Base-by-base conservation (phyloP, 1,284 basidiomycete genomes). In the Meira miltonrushii region DNA sequence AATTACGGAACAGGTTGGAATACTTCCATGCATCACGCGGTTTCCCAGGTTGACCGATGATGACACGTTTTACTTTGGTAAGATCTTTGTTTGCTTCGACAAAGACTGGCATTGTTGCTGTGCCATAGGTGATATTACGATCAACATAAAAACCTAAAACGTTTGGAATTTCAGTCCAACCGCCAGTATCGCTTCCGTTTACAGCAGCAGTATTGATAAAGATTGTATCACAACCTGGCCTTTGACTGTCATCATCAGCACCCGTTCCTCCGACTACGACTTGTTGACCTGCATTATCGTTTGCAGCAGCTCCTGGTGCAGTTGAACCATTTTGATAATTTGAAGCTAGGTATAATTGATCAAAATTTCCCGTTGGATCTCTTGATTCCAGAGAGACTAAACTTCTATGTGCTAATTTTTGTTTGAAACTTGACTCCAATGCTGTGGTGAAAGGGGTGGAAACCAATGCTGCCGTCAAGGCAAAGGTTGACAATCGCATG, bases 121-220 rank as follows among this genome's bases (percentile, higher is more conserved):
- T 61, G 21, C 52, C 62, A 17, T 70, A 60, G 11, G 39, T 52
- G 13, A 72, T 39, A 49, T 72, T 70, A 39, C 66, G 61, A 62
- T 65, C 65, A 15, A 65, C 64, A 58, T 75, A 68, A 55, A 75
- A 75, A 44, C 66, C 71, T n/a, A 70, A 59, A 43, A 75, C 61
- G 47, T 73, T 64, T 21, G 72, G 71, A 64, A 69, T 64, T 17
- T 64, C 60, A 37, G 60, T 59, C 72, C 72, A 75, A 17, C 72
- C 72, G 17, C 58, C 57, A 37, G 55, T 41, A 58, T 55, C 64
- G 12, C 61, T 58, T 13, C 71, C 72, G 2, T 59, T 63, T 28
- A 75, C 72, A 17, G 40, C 67, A 12, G 72, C 71, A 8, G 56
- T 56, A 41, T 71, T 69, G 48, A 75, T 73, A 47, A 73, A 75